Evolutionary conservation across 164 flowering plant species (phyloP).

Genomic region (Buxus sempervirens): DNA sequence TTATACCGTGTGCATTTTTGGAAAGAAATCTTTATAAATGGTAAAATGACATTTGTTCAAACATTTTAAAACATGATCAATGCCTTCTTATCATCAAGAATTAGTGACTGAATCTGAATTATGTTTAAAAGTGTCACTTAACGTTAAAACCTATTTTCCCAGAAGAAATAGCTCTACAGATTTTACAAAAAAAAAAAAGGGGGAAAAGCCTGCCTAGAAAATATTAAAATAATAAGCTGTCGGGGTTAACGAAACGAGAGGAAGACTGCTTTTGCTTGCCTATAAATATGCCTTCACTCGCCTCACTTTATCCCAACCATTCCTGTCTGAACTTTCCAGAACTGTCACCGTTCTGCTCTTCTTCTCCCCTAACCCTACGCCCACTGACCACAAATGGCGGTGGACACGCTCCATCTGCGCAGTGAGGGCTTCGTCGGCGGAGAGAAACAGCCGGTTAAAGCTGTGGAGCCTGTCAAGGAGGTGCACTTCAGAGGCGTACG

Average conservation of each 20-base stretch:
- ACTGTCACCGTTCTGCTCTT: too few species aligned
- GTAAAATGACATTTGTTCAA: too few species aligned
- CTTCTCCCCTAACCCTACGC: neutral
- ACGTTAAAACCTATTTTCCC: too few species aligned
- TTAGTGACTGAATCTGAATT: too few species aligned
- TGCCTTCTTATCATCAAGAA: too few species aligned
- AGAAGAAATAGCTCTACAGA: neutral
- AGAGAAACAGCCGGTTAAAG: slow-evolving; percentile 4
- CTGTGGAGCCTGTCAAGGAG: slow-evolving; percentile 17
- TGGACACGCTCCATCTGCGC: slow-evolving; percentile 29
- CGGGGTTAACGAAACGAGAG: slow-evolving; percentile 38
- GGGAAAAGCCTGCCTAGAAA: neutral
- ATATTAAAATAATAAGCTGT: slow-evolving; percentile 18
- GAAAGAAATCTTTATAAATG: too few species aligned
- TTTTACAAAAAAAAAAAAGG: neutral
- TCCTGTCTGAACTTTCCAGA: too few species aligned
- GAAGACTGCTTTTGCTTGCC: slow-evolving; percentile 29
- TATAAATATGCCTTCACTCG: slow-evolving; percentile 25
- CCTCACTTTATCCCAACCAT: neutral
- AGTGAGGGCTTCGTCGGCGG: slow-evolving; percentile 11
- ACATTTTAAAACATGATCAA: too few species aligned
- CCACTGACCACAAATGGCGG: slow-evolving; percentile 22
- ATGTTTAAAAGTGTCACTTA: too few species aligned
- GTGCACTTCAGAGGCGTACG: slow-evolving; percentile 45
- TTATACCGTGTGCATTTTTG: too few species aligned